A percentile compares a stretch with the other conserved stretches of the same genome.
Conservation (phyloP, 495 filamentous ascomycete genomes). For the Aspergillus kassunensis region DNA sequence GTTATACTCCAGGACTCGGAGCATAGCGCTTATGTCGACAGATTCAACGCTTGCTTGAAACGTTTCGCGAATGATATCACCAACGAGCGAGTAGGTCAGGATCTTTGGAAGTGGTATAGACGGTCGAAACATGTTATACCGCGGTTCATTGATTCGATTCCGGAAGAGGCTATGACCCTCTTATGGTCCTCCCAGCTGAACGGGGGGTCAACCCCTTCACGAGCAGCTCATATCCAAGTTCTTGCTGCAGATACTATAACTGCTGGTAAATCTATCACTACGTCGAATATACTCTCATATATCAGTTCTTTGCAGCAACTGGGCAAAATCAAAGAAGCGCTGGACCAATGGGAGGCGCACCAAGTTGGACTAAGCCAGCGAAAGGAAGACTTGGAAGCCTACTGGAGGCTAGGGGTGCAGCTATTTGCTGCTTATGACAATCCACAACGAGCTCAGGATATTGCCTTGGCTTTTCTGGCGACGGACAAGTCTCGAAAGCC, state of each 20-base stretch:
- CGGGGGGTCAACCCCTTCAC: constrained; percentile 34
- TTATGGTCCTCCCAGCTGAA: constrained; percentile 46
- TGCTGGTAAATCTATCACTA: constrained; percentile 47
- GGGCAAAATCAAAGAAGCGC: constrained; percentile 54
- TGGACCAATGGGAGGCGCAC: constrained; percentile 62
- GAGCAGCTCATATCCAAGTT: constrained; percentile 53
- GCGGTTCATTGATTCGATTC: constrained; percentile 31
- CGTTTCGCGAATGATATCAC: constrained; percentile 20
- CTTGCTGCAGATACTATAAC: constrained; percentile 60
- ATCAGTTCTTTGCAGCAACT: constrained; percentile 61
- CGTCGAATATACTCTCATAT: constrained; percentile 57
- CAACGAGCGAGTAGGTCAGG: constrained; percentile 27
- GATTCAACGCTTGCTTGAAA: constrained; percentile 31
- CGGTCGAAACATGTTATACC: constrained; percentile 41
- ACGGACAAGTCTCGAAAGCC: constrained; percentile 47
- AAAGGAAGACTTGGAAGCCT: constrained; percentile 49
- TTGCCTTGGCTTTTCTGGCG: constrained; percentile 55
- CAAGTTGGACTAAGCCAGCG: constrained; percentile 48
- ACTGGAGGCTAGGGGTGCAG: constrained; percentile 65
- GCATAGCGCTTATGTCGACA: constrained; percentile 29
- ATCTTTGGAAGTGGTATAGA: constrained; percentile 45
- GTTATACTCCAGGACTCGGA: constrained; percentile 20
- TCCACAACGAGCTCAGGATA: constrained; percentile 58
- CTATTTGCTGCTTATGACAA: constrained; percentile 60
- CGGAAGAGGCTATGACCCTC: constrained; percentile 32